Base-by-base conservation (phyloP, 495 filamentous ascomycete genomes). In the Sordaria brevicollis region DNA sequence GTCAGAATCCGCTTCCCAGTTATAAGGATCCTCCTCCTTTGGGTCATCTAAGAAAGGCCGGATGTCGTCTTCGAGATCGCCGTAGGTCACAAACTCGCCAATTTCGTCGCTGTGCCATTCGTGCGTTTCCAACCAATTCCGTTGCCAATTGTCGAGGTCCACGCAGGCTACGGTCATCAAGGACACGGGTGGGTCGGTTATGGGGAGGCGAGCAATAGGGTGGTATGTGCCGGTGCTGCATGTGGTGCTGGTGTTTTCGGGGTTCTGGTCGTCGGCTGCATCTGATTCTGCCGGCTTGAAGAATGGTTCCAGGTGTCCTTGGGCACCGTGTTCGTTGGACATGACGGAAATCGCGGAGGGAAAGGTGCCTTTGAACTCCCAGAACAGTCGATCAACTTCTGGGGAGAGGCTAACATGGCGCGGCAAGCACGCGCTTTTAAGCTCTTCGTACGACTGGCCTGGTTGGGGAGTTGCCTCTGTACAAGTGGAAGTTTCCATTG, bases 151-250 rank as follows among this genome's bases (percentile, higher is more conserved):
- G 21, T 73, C 69, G 35, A 74, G 71, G n/a, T 74, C 67, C 11
- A 75, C 25, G 71, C 69, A 76, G 41, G 41, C 9, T 49, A 49
- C 41, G 41, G 41, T 11, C 9, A 49, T 49, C 2, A 13, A 49
- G 31, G 74, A 76, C 43, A 74, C 71, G 25, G 71, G 74, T 54
- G 73, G 74, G 19, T 76, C 73, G 38, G 73, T 70, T 17, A 76
- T 25, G 8, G 73, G 71, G 41, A 68, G 41, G 35, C 69, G 67
- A 21, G 74, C 66, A 65, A 74, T 70, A 8, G 67, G 38, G 37
- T 76, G 74, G 73, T 73, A 76, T 15, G 39, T 69, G 67, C 71
- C 71, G 41, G 41, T 49, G n/a, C n/a, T n/a, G n/a, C n/a, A n/a
- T n/a, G n/a, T n/a, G n/a, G n/a, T n/a, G 41, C 41, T 49, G 19